These are phyloP conservation scores for Mycotypha africana DNA, from an alignment of 371 early-diverging fungal species.

Conservation along the genomic window DNA sequence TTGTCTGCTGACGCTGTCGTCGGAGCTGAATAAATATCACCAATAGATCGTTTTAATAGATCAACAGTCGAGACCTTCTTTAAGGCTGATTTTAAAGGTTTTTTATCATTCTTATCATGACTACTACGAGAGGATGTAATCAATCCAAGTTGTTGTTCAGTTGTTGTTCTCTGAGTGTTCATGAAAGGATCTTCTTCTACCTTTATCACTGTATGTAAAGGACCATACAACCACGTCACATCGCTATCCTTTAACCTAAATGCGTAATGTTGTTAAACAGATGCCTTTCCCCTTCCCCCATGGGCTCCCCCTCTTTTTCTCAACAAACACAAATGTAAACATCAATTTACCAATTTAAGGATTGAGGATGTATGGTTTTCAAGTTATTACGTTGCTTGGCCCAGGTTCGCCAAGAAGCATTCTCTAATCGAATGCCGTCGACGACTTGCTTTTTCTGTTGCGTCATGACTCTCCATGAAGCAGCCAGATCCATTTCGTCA, in stretches of 20 bases:
- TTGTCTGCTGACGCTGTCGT: slow-evolving; percentile 26
- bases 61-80: slow-evolving; percentile 34
- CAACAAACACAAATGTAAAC: neutral
- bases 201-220: slow-evolving; percentile 43
- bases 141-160: slow-evolving; percentile 27
- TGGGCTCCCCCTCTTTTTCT: neutral
- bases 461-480: slow-evolving; percentile 47
- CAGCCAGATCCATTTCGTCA: slow-evolving; percentile 50
- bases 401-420: slow-evolving; percentile 68
- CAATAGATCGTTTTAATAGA: slow-evolving; percentile 33
- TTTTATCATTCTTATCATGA: neutral
- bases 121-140: slow-evolving; percentile 9
- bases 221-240: slow-evolving; percentile 64
- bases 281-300: neutral
- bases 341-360: slow-evolving; percentile 48
- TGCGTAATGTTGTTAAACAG: neutral
- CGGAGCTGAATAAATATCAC: too few species aligned
- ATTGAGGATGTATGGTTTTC: slow-evolving; percentile 50
- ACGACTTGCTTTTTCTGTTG: slow-evolving; percentile 49
- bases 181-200: slow-evolving; percentile 23
- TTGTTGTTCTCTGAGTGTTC: slow-evolving; percentile 21
- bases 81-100: slow-evolving; percentile 33
- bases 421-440: slow-evolving; percentile 62
- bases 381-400: slow-evolving; percentile 52
- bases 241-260: slow-evolving; percentile 54